Conservation (phyloP, 495 filamentous ascomycete genomes). For the Penicillium cinerascens region DNA sequence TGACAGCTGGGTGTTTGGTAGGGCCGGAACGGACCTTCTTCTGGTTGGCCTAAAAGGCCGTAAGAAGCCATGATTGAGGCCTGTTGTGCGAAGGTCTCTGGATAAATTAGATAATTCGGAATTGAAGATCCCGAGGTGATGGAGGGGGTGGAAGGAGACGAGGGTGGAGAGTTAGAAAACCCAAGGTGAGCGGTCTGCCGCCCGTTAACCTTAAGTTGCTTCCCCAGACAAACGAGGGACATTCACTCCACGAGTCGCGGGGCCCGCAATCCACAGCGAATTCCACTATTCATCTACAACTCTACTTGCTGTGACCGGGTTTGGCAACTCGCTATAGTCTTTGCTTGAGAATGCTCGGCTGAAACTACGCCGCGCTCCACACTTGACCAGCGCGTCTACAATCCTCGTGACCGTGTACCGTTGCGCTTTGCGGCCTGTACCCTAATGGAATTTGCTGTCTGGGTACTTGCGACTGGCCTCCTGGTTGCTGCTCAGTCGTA, state of each 20-base stretch:
- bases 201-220: slow-evolving; percentile 8
- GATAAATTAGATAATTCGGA: background rate
- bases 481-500: slow-evolving; percentile 18
- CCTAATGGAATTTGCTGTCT: slow-evolving; percentile 22
- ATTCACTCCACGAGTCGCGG: background rate
- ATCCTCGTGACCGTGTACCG: slow-evolving; percentile 8
- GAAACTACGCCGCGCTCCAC: slow-evolving; percentile 12
- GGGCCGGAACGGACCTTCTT: slow-evolving; percentile 44
- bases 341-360: slow-evolving; percentile 11
- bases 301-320: background rate
- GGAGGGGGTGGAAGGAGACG: background rate
- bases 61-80: slow-evolving; percentile 41
- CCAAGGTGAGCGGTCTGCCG: slow-evolving; percentile 27
- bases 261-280: slow-evolving; percentile 1
- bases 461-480: slow-evolving; percentile 18
- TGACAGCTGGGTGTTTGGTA: slow-evolving; percentile 7
- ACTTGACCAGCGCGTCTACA: slow-evolving; percentile 9
- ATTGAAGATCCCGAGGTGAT: background rate
- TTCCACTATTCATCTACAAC: background rate
- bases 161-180: slow-evolving; percentile 9
- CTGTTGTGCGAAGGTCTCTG: background rate
- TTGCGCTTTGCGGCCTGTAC: slow-evolving; percentile 3
- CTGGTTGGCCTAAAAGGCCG: slow-evolving; percentile 45
- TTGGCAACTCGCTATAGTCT: background rate
- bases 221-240: slow-evolving; percentile 10